A percentile compares a stretch with the other conserved stretches of the same genome.
phyloP scores from a whole-genome alignment of 305 asterid species.

The Solanum chacoense region DNA sequence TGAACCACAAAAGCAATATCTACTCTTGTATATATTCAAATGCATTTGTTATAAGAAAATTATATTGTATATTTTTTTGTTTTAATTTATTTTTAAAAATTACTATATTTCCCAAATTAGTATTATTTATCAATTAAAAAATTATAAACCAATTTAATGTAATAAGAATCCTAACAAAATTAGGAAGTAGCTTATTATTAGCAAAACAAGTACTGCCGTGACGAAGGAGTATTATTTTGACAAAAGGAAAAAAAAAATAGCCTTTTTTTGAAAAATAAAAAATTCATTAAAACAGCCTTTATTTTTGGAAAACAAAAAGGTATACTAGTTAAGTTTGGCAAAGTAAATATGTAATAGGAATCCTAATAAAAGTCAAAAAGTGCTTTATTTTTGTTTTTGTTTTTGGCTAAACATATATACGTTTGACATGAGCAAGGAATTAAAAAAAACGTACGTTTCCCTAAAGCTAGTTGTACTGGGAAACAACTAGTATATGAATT shows the following conservation, averaged over 20 bases:
- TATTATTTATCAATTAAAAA: no score
- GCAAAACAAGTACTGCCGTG: neutral
- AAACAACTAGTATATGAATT: neutral
- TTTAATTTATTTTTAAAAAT: no score
- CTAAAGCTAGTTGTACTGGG: neutral
- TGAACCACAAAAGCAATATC: neutral
- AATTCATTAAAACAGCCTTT: neutral
- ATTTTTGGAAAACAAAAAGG: neutral
- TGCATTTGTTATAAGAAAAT: neutral
- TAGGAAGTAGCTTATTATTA: neutral
- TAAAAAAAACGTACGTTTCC: neutral
- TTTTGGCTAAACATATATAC: neutral
- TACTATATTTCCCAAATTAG: neutral
- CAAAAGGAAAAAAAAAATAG: no score
- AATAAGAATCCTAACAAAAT: neutral
- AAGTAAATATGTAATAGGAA: no score
- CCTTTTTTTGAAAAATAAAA: no score
- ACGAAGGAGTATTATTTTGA: no score
- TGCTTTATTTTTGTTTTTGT: neutral
- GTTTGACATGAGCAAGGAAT: neutral
- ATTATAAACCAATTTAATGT: no score
- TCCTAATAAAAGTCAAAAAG: neutral
- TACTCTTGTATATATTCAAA: neutral
- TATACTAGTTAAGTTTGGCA: neutral
- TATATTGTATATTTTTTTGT: no score